Evolutionary conservation across 192 early-diverging fungal genomes (phyloP), one percentile per base, ranked within the genome.

Genomic region (Coemansia sp.): DNA sequence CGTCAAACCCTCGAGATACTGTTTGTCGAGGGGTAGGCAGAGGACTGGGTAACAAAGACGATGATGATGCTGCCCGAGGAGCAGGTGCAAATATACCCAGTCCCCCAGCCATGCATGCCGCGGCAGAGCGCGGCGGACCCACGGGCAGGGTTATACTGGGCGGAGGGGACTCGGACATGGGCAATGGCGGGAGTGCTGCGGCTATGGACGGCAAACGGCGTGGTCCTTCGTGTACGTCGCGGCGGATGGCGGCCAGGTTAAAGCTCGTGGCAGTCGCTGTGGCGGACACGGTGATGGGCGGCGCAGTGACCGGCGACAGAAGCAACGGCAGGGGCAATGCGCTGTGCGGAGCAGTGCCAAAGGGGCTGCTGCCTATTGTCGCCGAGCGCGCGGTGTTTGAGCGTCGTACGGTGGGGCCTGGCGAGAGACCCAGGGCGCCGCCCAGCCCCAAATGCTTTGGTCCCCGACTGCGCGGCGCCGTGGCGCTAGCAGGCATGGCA

Each of bases 131-230:
- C 22, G 69, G 50, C 33, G 57, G 42, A 9, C 40, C 62, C 14
- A n/a, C n/a, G n/a, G 23, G 17, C 37, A 48, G 65, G 30, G 5
- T 5, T 17, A 75, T 29, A 17, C 46, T 56, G 32, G 53, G n/a
- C n/a, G n/a, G n/a, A n/a, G n/a, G n/a, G n/a, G n/a, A n/a, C n/a
- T n/a, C n/a, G n/a, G n/a, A n/a, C n/a, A n/a, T n/a, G n/a, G n/a
- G n/a, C n/a, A n/a, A n/a, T n/a, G n/a, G n/a, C n/a, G n/a, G n/a
- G n/a, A n/a, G n/a, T n/a, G n/a, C n/a, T n/a, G n/a, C 72, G 0
- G 72, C 68, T 10, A 76, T 76, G 9, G 72, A 76, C 14, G 72
- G 72, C 57, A 76, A 37, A 0, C 72, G 65, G 3, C 72, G 72
- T 39, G 72, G 72, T 8, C 72, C 72, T 25, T 76, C 72, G 9